These are phyloP conservation scores for Podaxis pistillaris DNA, from an alignment of 768 basidiomycete genomes.

Conservation along the genomic window DNA sequence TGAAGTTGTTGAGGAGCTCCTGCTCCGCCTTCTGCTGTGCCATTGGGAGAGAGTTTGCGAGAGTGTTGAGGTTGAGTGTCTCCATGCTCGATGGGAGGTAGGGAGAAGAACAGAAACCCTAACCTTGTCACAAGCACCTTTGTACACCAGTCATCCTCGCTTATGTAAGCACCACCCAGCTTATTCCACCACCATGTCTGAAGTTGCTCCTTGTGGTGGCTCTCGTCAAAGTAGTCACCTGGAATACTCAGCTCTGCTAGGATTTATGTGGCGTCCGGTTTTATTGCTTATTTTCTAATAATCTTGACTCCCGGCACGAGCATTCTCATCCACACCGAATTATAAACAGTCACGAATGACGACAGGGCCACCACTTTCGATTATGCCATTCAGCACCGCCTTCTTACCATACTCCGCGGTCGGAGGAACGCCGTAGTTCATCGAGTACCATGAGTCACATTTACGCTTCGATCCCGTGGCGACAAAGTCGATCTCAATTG, in stretches of 20 bases:
- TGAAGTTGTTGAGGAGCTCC: constrained; percentile 78
- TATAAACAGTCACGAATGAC: not conserved
- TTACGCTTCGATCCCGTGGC: no score
- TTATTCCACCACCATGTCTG: not conserved
- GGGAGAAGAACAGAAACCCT: constrained; percentile 5
- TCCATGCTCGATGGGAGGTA: constrained; percentile 44
- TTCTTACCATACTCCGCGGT: not conserved
- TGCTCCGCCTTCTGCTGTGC: constrained; percentile 79
- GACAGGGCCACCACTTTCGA: not conserved
- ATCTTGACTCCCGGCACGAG: not conserved
- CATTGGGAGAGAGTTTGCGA: constrained; percentile 70
- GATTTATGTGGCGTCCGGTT: not conserved
- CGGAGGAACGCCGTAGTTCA: not conserved
- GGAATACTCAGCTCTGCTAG: not conserved
- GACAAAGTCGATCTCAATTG: no score
- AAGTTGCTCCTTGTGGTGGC: constrained; percentile 5
- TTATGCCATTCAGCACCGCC: not conserved
- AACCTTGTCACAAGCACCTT: not conserved
- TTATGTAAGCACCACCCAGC: constrained; percentile 6
- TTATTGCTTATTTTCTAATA: not conserved
- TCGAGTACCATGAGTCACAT: no score
- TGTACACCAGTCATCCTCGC: not conserved
- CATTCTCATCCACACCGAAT: not conserved
- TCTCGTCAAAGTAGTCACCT: not conserved
- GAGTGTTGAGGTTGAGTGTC: constrained; percentile 76